phyloP scores from a whole-genome alignment of 225 moss, liverwort and hornwort genomes.

The Sphagnum tenellum region DNA sequence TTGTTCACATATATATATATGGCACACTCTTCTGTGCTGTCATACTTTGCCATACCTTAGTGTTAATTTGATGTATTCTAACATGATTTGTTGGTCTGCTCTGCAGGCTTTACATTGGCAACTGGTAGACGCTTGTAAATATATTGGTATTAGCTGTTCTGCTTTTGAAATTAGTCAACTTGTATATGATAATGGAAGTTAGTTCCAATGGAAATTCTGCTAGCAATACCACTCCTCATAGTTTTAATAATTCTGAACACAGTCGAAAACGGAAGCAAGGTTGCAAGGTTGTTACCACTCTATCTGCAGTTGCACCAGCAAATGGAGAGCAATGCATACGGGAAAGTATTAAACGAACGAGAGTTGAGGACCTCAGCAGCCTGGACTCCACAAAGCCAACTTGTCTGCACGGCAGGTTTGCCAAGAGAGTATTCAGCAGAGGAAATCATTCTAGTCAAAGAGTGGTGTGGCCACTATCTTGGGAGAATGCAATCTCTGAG shows the following conservation, averaged over 20 bases:
- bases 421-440: constrained; percentile 8
- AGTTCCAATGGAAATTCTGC: constrained; percentile 1
- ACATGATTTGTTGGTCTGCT: not conserved
- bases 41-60: no score
- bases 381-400: constrained; percentile 1
- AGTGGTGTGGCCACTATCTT: not conserved
- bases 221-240: not conserved
- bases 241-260: not conserved
- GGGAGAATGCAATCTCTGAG: not conserved
- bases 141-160: constrained; percentile 2
- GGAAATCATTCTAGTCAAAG: constrained; percentile 5
- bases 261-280: constrained; percentile 26
- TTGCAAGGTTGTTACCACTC: not conserved
- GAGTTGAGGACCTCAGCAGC: constrained; percentile 2
- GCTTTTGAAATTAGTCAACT: constrained; percentile 6
- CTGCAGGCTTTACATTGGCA: not conserved
- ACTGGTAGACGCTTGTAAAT: constrained; percentile 7
- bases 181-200: constrained; percentile 9
- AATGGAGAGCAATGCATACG: constrained; percentile 14
- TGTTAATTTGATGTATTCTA: no score
- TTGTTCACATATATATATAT: no score
- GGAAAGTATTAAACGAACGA: constrained; percentile 18
- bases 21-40: no score
- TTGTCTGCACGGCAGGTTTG: constrained; percentile 37
- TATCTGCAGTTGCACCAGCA: not conserved